Base-by-base conservation (phyloP, 2,329 filamentous ascomycete genomes). In the Sclerotiophoma versabilis region DNA sequence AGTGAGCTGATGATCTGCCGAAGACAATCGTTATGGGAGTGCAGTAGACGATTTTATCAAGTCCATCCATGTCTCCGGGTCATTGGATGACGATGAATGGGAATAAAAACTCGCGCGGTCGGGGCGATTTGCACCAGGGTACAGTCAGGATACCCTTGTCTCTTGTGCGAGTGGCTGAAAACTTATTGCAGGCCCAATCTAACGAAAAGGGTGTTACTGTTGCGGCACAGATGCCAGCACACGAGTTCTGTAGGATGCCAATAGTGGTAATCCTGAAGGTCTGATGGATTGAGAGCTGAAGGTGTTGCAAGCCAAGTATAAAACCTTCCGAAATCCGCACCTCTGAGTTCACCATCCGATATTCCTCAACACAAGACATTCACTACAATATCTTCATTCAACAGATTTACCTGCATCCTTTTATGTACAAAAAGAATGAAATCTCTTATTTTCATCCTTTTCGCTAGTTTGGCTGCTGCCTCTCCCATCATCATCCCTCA, bases 361-460 rank as follows among this genome's bases (percentile, higher is more conserved):
- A 14, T n/a, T 26, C 22, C 8, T 37, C 19, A 15, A 15, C 11
- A 10, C 43, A 41, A 29, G n/a, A 29, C 38, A 12, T 4, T 12
- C 8, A 7, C 17, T 36, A 2, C 14, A 7, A 3, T 20, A 22
- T 4, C 14, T n/a, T 26, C 26, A 12, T 17, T 15, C 10, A 12
- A 4, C 32, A n/a, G n/a, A n/a, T n/a, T n/a, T n/a, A n/a, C 33
- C 26, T 10, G 19, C 32, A n/a, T 15, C 12, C 30, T 2, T 4
- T 5, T 2, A 38, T 2, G 7, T 37, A 2, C 14, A 15, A 42
- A 9, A 12, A 7, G 42, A 20, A 69, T 69, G 64, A 67, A 67
- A 59, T 53, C 57, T 39, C 20, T 62, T 37, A n/a, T 49, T 17
- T 12, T 57, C 39, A 49, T 59, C 23, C 36, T 63, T 23, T 38